Percentiles rank a stretch among this genome's conserved stretches.
Evolutionary conservation across 805 yeast species (phyloP).

Genomic region (Candida orba): DNA sequence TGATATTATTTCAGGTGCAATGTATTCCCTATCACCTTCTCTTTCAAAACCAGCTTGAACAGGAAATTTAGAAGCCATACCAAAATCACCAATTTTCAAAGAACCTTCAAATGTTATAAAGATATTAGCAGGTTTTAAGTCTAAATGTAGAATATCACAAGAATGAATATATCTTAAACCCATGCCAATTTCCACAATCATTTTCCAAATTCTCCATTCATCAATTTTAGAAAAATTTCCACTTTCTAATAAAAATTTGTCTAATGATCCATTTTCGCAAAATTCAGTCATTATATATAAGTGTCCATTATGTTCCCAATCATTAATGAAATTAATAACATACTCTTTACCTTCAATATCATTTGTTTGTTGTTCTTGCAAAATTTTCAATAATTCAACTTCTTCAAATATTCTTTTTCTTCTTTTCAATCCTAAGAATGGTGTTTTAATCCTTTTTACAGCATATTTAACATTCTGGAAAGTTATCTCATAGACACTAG

Average conservation of each 20-base stretch:
- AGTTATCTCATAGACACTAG: slow-evolving; percentile 76
- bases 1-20: slow-evolving; percentile 92
- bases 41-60: slow-evolving; percentile 64
- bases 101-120: slow-evolving; percentile 92
- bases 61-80: slow-evolving; percentile 82
- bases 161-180: slow-evolving; percentile 80
- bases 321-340: slow-evolving; percentile 70
- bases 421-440: slow-evolving; percentile 49
- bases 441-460: slow-evolving; percentile 76
- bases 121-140: slow-evolving; percentile 91
- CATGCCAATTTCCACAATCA: slow-evolving; percentile 70
- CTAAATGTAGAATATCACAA: slow-evolving; percentile 74
- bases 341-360: slow-evolving; percentile 66
- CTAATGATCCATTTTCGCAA: slow-evolving; percentile 91
- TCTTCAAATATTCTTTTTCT: slow-evolving; percentile 62
- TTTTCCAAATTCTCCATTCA: slow-evolving; percentile 98
- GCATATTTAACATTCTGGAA: slow-evolving; percentile 67
- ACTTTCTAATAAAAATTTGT: slow-evolving; percentile 68
- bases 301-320: slow-evolving; percentile 74
- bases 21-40: slow-evolving; percentile 96
- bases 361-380: slow-evolving; percentile 32
- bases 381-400: slow-evolving; percentile 54
- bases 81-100: slow-evolving; percentile 93
- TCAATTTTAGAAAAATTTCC: slow-evolving; percentile 74
- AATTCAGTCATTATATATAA: slow-evolving; percentile 90